These are phyloP conservation scores for Hibiscus mutabilis DNA, from an alignment of 345 rosid genomes.

Conservation along the genomic window DNA sequence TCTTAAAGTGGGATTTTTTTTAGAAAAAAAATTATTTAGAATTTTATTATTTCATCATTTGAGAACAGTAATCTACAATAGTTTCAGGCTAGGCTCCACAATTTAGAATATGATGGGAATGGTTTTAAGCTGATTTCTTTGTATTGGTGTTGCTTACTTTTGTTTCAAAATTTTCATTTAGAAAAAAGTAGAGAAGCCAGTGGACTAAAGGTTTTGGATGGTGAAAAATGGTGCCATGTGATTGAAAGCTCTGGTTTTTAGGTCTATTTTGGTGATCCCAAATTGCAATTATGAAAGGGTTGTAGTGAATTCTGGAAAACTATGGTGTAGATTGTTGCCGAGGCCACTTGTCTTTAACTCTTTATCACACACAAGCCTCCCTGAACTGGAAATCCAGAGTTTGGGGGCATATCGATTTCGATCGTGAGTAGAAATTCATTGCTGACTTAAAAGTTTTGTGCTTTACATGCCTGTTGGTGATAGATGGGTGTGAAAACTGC, in stretches of 20 bases:
- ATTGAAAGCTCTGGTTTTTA: neutral
- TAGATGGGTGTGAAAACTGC: neutral
- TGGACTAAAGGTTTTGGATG: neutral
- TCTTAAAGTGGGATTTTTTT: neutral
- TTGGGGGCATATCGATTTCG: neutral
- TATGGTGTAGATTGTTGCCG: neutral
- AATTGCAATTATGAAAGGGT: neutral
- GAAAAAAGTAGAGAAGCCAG: neutral
- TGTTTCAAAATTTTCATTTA: neutral
- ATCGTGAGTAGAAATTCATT: neutral
- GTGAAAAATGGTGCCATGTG: neutral
- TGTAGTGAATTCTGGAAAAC: neutral
- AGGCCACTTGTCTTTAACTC: neutral
- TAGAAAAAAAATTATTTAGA: too few species aligned
- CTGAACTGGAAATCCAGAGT: neutral
- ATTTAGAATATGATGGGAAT: neutral
- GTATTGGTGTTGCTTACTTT: neutral
- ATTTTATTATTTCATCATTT: neutral
- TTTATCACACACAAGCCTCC: neutral
- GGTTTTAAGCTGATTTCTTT: neutral
- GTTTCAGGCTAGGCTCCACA: neutral
- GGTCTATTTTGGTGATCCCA: neutral
- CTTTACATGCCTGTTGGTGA: neutral
- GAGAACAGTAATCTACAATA: neutral
- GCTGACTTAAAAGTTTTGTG: neutral